Percentiles rank a stretch among this genome's conserved stretches.
Evolutionary conservation across 176 grass and related monocot species (phyloP).

Genomic region (Avena insularis): DNA sequence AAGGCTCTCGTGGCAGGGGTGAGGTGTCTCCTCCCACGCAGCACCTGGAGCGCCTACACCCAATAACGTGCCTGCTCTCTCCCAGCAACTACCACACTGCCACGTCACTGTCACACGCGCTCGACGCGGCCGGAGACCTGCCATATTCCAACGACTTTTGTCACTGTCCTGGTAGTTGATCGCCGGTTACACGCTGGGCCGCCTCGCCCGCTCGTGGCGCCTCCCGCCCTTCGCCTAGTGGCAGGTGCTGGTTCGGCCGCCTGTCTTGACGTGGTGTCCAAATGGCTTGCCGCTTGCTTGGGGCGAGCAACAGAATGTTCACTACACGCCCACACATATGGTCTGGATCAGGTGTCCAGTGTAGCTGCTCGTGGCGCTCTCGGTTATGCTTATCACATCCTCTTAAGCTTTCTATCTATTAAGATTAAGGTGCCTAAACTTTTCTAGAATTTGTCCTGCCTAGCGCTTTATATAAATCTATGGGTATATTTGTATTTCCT

Average conservation of each 20-base stretch:
- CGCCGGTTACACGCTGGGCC: background rate
- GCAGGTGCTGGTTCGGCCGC: background rate
- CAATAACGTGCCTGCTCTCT: conserved; percentile 45
- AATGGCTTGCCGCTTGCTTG: background rate
- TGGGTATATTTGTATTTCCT: too few species aligned
- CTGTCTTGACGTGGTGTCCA: background rate
- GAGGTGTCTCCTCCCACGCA: conserved; percentile 10
- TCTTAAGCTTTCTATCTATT: too few species aligned
- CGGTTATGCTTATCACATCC: too few species aligned
- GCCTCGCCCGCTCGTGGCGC: background rate
- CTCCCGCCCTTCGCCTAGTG: conserved; percentile 1
- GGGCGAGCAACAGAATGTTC: background rate
- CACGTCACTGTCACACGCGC: background rate
- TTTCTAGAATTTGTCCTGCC: too few species aligned
- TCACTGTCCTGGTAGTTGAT: conserved; percentile 42
- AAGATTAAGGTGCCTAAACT: too few species aligned
- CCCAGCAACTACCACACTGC: conserved; percentile 10
- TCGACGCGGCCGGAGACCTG: background rate
- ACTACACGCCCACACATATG: background rate
- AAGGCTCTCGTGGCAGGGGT: conserved; percentile 56
- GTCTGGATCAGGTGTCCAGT: background rate
- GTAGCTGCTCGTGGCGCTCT: background rate
- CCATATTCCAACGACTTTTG: background rate
- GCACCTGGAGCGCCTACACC: conserved; percentile 43
- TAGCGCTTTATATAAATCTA: too few species aligned